These are phyloP conservation scores for Leccinum huronense DNA, from an alignment of 1,284 basidiomycete genomes.

Conservation along the genomic window DNA sequence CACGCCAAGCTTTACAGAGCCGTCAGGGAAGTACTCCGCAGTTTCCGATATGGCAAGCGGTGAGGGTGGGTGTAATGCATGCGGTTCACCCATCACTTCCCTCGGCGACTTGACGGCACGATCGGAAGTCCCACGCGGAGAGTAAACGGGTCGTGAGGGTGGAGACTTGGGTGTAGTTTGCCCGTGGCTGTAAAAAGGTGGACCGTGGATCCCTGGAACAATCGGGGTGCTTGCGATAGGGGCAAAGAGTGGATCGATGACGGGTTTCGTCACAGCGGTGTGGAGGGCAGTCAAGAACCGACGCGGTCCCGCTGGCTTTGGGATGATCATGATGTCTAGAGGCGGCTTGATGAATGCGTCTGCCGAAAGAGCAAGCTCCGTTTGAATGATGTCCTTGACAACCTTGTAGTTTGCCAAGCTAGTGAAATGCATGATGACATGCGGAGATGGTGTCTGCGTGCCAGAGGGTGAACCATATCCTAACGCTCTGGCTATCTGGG, in stretches of 20 bases:
- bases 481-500: conserved; percentile 64
- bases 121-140: conserved; percentile 58
- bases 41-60: conserved; percentile 75
- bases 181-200: conserved; percentile 44
- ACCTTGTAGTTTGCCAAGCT: conserved; percentile 85
- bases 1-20: conserved; percentile 63
- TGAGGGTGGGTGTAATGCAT: conserved; percentile 58
- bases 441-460: conserved; percentile 36
- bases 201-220: conserved; percentile 55
- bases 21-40: conserved; percentile 86
- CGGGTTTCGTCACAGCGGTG: conserved; percentile 79
- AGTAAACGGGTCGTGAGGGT: conserved; percentile 42
- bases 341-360: conserved; percentile 39
- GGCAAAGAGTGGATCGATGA: conserved; percentile 84
- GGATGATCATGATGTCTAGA: conserved; percentile 91
- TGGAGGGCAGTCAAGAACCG: conserved; percentile 87
- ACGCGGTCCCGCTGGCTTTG: conserved; percentile 91
- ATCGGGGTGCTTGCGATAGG: conserved; percentile 91
- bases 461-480: conserved; percentile 36
- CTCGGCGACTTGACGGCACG: conserved; percentile 56
- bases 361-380: conserved; percentile 50
- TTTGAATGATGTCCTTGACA: conserved; percentile 83
- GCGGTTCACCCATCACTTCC: conserved; percentile 40
- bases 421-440: conserved; percentile 86
- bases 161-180: conserved; percentile 42